Conservation (phyloP, 139 green algal genomes). For the Coelastrella sp. region DNA sequence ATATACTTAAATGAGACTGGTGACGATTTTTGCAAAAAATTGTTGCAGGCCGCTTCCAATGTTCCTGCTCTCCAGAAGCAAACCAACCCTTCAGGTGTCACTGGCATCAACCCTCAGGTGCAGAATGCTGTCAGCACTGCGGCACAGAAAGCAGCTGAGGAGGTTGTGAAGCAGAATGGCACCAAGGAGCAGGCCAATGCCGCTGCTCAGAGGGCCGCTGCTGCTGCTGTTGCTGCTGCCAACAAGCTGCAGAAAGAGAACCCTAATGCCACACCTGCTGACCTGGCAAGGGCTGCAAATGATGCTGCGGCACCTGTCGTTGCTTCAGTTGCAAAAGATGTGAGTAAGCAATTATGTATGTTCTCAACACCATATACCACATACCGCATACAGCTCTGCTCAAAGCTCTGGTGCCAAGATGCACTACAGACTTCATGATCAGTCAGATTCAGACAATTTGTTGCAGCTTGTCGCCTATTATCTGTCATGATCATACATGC, state of each 20-base stretch:
- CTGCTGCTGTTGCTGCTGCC: slow-evolving; percentile 23
- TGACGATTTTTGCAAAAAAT: background rate
- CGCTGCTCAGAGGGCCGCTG: slow-evolving; percentile 32
- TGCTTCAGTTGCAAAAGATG: background rate
- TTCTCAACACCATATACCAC: no score
- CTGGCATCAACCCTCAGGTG: background rate
- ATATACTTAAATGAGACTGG: no score
- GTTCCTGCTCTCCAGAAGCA: slow-evolving; percentile 26
- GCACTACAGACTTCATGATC: no score
- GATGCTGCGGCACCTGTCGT: slow-evolving; percentile 28
- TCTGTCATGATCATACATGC: no score
- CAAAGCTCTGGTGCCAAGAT: no score
- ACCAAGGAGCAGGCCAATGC: slow-evolving; percentile 41
- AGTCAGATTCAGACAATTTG: no score
- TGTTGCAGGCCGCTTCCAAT: background rate
- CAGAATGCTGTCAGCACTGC: slow-evolving; percentile 15
- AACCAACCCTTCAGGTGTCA: slow-evolving; percentile 28
- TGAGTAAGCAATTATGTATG: no score
- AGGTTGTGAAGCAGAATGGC: slow-evolving; percentile 36
- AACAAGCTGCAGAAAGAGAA: slow-evolving; percentile 35
- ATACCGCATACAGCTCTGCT: no score
- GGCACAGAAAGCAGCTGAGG: slow-evolving; percentile 36
- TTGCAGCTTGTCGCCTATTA: no score
- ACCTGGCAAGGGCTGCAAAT: background rate
- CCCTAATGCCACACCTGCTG: background rate